Evolutionary conservation across 2,329 filamentous ascomycete genomes (phyloP).

Genomic region (Diplodia intermedia): DNA sequence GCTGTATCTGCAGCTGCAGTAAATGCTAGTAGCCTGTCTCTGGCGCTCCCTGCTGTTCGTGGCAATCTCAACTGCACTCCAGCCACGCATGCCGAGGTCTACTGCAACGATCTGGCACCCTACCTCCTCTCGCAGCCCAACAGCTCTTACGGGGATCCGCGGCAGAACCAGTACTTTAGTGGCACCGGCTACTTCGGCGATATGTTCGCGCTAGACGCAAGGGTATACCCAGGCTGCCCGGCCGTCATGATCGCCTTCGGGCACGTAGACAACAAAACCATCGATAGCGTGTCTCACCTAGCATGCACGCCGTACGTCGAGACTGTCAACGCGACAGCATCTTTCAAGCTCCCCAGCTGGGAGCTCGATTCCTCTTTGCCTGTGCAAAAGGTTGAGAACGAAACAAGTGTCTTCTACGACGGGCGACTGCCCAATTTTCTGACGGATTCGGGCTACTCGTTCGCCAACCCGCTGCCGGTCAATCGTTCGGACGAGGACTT

Average conservation of each 20-base stretch:
- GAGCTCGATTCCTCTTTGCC: too few relatives aligned
- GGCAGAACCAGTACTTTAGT: background rate
- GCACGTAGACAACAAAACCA: background rate
- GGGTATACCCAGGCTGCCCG: background rate
- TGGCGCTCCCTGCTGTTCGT: too few relatives aligned
- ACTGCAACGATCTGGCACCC: too few relatives aligned
- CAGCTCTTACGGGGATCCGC: too few relatives aligned
- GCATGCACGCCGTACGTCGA: conserved; percentile 15
- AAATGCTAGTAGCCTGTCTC: background rate
- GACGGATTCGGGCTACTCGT: too few relatives aligned
- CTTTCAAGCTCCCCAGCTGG: background rate
- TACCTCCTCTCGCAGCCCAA: too few relatives aligned
- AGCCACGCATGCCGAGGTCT: too few relatives aligned
- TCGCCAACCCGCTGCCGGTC: background rate
- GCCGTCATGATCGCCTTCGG: background rate
- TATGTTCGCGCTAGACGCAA: background rate
- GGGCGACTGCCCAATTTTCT: too few relatives aligned
- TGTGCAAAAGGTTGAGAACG: too few relatives aligned
- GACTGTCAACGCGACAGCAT: background rate
- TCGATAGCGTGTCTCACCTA: background rate
- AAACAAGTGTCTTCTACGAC: too few relatives aligned
- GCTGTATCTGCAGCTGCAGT: background rate
- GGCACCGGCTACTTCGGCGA: conserved; percentile 9
- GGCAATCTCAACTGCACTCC: too few relatives aligned
- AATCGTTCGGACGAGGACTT: conserved; percentile 5